Evolutionary conservation across 352 stramenopile genomes (phyloP).

Genomic region (Phytophthora chlamydospora): DNA sequence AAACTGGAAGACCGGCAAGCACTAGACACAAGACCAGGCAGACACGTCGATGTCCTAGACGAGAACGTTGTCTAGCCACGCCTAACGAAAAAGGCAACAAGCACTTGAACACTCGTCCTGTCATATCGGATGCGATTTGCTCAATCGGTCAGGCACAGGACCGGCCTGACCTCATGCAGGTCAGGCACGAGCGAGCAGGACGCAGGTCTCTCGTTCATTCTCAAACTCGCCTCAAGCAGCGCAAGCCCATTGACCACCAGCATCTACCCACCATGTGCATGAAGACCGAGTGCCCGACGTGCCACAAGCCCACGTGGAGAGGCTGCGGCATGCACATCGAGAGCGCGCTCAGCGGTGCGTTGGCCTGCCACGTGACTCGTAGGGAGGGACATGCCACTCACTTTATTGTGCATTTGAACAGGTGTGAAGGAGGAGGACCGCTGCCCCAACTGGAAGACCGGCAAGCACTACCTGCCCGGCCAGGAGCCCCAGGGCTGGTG

Average conservation of each 20-base stretch:
- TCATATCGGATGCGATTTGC: background rate
- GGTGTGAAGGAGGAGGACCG: slow-evolving; percentile 52
- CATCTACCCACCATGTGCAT: slow-evolving; percentile 47
- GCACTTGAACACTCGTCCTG: no score
- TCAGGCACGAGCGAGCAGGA: slow-evolving; percentile 14
- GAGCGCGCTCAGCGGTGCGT: slow-evolving; percentile 46
- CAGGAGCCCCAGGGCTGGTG: slow-evolving; percentile 32
- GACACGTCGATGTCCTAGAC: no score
- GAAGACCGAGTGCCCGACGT: slow-evolving; percentile 64
- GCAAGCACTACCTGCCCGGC: slow-evolving; percentile 48
- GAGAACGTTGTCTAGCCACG: no score
- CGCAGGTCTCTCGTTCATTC: slow-evolving; percentile 16
- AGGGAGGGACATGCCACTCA: no score
- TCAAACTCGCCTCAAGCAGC: slow-evolving; percentile 16
- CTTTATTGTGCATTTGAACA: slow-evolving; percentile 8
- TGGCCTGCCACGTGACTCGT: background rate
- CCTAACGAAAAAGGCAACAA: no score
- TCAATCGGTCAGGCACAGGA: slow-evolving; percentile 2
- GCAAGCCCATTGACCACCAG: slow-evolving; percentile 11
- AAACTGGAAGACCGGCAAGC: slow-evolving; percentile 53
- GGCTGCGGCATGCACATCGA: slow-evolving; percentile 70
- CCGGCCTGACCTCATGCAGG: background rate
- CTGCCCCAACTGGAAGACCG: slow-evolving; percentile 59
- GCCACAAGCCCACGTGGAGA: slow-evolving; percentile 67
- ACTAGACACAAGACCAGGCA: no score